Conservation (phyloP, 2,329 filamentous ascomycete genomes). For the Penicillium expansum region DNA sequence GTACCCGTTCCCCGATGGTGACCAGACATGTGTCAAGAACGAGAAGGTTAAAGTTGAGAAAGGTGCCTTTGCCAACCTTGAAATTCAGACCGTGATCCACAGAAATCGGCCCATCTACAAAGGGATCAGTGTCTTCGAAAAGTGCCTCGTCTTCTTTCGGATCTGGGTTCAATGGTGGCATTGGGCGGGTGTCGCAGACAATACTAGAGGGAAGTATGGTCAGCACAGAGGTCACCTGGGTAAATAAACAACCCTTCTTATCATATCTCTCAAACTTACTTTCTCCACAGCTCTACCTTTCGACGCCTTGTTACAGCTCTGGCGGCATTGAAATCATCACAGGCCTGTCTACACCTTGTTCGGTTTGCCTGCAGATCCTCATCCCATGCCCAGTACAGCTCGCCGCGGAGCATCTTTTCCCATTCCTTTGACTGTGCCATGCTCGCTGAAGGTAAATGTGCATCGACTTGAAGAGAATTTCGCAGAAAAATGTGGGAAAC, state of each 20-base stretch:
- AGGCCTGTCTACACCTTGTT: constrained; percentile 28
- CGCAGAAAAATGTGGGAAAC: not conserved
- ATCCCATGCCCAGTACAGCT: constrained; percentile 28
- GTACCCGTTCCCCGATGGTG: constrained; percentile 52
- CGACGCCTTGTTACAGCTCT: constrained; percentile 21
- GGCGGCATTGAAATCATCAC: constrained; percentile 28
- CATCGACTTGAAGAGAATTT: not conserved
- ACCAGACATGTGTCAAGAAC: constrained; percentile 55
- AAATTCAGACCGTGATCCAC: constrained; percentile 68
- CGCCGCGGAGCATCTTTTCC: constrained; percentile 30
- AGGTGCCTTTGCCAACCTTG: constrained; percentile 50
- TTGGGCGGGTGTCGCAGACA: constrained; percentile 22
- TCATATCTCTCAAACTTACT: too few species aligned
- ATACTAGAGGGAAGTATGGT: constrained; percentile 16
- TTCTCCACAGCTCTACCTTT: constrained; percentile 28
- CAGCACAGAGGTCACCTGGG: not conserved
- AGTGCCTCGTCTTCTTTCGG: constrained; percentile 23
- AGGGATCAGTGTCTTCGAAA: constrained; percentile 41
- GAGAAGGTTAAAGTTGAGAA: constrained; percentile 56
- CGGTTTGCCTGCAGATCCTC: constrained; percentile 29
- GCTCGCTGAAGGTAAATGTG: not conserved
- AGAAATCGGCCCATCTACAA: constrained; percentile 61
- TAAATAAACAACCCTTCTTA: too few species aligned
- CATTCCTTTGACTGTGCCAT: constrained; percentile 30
- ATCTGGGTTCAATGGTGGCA: constrained; percentile 21